Conservation (phyloP, 176 grass and related monocot genomes). For the Carex cristatella region DNA sequence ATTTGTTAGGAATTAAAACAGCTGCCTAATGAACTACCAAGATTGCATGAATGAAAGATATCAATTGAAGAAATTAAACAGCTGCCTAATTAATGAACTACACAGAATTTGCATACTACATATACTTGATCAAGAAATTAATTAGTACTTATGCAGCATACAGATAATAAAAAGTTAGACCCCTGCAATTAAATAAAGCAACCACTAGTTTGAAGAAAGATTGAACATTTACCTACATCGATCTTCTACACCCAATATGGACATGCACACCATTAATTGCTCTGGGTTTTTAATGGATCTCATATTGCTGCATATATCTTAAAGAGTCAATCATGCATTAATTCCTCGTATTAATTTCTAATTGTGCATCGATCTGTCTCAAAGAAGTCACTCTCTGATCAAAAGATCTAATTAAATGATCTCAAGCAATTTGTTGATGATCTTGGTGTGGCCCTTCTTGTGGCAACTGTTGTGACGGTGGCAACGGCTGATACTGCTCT, state of each 20-base stretch:
- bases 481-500: neutral
- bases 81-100: neutral
- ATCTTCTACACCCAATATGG: conserved; percentile 7
- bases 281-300: neutral
- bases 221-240: conserved; percentile 10
- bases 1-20: neutral
- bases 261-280: neutral
- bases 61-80: neutral
- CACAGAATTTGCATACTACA: neutral
- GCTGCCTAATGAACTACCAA: neutral
- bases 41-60: neutral
- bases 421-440: neutral
- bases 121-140: neutral
- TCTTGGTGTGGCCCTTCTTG: conserved; percentile 7
- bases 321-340: neutral
- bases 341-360: neutral
- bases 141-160: neutral
- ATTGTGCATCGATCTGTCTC: neutral
- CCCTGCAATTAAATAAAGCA: neutral
- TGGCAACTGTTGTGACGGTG: neutral
- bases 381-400: neutral
- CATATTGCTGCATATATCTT: neutral
- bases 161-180: neutral
- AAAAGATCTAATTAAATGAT: neutral
- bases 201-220: neutral